Evolutionary conservation across 345 rosid genomes (phyloP).

Genomic region (Trapa incisa): DNA sequence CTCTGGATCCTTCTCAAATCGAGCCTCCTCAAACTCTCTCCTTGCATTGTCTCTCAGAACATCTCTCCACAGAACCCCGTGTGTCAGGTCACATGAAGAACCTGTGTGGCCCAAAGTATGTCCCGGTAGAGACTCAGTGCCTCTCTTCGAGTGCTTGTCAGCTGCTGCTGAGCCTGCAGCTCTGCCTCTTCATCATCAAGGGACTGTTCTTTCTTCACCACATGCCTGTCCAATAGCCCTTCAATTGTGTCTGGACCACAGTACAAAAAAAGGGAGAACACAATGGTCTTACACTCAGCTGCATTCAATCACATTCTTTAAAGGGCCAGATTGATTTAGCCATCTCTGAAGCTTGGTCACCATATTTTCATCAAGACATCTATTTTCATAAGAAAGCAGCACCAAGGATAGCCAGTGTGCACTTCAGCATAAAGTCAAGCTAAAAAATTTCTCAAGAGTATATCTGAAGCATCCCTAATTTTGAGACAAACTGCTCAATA

Average conservation of each 20-base stretch:
- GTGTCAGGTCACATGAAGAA: slow-evolving; percentile 72
- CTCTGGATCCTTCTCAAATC: slow-evolving; percentile 78
- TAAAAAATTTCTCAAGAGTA: neutral
- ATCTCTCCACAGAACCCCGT: slow-evolving; percentile 63
- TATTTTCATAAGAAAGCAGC: neutral
- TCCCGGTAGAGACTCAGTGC: slow-evolving; percentile 75
- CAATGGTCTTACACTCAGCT: slow-evolving; percentile 3
- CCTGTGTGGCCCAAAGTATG: slow-evolving; percentile 61
- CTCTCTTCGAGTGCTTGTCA: slow-evolving; percentile 62
- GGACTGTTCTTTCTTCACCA: slow-evolving; percentile 46
- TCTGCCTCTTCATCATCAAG: slow-evolving; percentile 54
- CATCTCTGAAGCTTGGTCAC: slow-evolving; percentile 33
- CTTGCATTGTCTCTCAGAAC: slow-evolving; percentile 66
- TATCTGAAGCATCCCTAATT: neutral
- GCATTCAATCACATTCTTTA: neutral
- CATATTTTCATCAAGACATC: slow-evolving; percentile 11
- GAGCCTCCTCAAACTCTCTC: slow-evolving; percentile 76
- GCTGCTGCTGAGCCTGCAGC: slow-evolving; percentile 34
- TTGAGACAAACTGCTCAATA: neutral
- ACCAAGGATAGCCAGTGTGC: neutral
- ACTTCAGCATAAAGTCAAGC: neutral
- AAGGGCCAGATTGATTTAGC: slow-evolving; percentile 16
- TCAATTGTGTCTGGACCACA: slow-evolving; percentile 76
- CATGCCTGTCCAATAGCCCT: slow-evolving; percentile 66
- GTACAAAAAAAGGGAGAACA: slow-evolving; percentile 26